Evolutionary conservation across 305 asterid genomes (phyloP).

Genomic region (Fraxinus nigra): DNA sequence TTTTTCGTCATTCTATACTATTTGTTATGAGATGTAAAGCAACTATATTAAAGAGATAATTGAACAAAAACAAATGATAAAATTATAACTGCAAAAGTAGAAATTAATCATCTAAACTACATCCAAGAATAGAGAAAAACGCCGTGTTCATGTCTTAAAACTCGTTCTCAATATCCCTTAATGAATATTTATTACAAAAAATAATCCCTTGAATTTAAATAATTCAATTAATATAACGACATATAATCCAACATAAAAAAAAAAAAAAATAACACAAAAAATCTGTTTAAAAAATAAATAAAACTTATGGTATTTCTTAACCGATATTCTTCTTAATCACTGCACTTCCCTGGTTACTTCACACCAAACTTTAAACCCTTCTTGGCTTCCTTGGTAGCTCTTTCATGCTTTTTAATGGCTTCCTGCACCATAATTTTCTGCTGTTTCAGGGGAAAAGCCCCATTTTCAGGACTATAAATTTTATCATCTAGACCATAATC

Average conservation of each 20-base stretch:
- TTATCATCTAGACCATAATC: conserved; percentile 38
- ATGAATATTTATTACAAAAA: background rate
- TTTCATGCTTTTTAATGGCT: conserved; percentile 31
- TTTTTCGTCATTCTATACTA: background rate
- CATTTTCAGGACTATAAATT: conserved; percentile 28
- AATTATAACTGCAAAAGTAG: background rate
- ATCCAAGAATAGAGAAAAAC: background rate
- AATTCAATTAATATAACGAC: background rate
- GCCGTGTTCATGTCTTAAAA: background rate
- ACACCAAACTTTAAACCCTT: conserved; percentile 13
- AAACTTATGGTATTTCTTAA: background rate
- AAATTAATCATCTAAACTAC: background rate
- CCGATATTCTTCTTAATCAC: background rate
- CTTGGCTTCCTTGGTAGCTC: conserved; percentile 19
- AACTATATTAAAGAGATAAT: background rate
- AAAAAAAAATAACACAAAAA: background rate
- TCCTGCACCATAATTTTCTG: conserved; percentile 27
- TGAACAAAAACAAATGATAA: background rate
- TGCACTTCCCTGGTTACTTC: background rate
- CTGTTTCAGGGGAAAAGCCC: conserved; percentile 10
- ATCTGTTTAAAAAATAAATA: background rate
- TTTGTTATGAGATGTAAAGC: background rate
- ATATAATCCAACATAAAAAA: background rate
- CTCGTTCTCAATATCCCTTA: background rate
- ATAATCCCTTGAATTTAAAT: background rate